These are phyloP conservation scores for Daldinia grandis DNA, from an alignment of 495 filamentous ascomycete species.

Conservation along the genomic window DNA sequence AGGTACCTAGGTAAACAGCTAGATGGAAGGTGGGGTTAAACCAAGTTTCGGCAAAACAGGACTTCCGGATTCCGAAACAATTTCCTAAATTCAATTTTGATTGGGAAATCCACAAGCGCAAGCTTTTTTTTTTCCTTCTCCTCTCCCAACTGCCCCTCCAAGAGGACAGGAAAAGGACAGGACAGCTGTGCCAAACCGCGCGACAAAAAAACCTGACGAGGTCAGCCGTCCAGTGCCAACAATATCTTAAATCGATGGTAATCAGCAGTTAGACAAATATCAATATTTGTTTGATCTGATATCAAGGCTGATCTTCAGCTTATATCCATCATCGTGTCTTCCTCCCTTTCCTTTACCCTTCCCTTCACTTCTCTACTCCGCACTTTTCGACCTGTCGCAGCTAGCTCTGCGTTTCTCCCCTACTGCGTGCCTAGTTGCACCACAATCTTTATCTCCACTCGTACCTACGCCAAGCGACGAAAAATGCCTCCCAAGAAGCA, in stretches of 20 bases:
- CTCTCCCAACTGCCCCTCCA: conserved; percentile 31
- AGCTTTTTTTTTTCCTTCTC: conserved; percentile 31
- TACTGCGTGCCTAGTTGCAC: conserved; percentile 55
- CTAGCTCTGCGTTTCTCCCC: conserved; percentile 65
- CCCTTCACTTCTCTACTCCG: conserved; percentile 64
- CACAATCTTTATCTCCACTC: conserved; percentile 54
- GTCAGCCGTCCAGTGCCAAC: conserved; percentile 33
- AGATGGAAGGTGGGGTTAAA: background rate
- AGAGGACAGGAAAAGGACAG: conserved; percentile 34
- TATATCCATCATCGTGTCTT: conserved; percentile 56
- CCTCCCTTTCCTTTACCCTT: conserved; percentile 51
- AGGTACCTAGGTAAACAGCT: background rate
- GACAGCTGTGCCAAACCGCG: conserved; percentile 38
- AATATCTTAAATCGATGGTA: conserved; percentile 24
- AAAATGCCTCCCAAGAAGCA: conserved; percentile 84
- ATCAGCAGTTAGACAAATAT: conserved; percentile 31
- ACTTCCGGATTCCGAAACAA: conserved; percentile 33
- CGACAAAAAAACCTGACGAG: conserved; percentile 30
- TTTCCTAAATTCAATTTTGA: conserved; percentile 28
- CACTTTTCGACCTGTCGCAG: conserved; percentile 64
- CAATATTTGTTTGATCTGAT: conserved; percentile 35
- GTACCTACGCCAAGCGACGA: conserved; percentile 61
- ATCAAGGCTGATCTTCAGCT: conserved; percentile 44
- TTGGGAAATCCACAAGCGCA: conserved; percentile 37
- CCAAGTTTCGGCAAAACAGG: conserved; percentile 24